Evolutionary conservation across 495 filamentous ascomycete genomes (phyloP).

Genomic region (Podospora didyma): DNA sequence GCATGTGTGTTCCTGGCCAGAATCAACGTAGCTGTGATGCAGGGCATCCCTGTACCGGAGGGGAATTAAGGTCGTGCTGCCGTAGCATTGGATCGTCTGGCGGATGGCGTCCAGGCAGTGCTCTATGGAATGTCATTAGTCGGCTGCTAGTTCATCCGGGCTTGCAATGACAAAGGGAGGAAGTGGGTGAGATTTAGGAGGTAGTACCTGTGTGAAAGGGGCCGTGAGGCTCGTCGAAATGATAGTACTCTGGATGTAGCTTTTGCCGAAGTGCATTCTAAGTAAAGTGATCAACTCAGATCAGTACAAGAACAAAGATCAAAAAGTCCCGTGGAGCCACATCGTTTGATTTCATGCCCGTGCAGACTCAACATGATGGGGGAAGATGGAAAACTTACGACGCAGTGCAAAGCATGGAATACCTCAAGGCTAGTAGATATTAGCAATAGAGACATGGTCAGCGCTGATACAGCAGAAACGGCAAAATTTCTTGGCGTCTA

Average conservation of each 20-base stretch:
- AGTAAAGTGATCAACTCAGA: no score
- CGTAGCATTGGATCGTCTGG: conserved; percentile 17
- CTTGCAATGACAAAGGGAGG: not conserved
- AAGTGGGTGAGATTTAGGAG: not conserved
- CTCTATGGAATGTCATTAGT: conserved; percentile 2
- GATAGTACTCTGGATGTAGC: conserved; percentile 5
- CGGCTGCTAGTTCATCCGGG: not conserved
- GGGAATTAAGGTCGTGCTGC: conserved; percentile 18
- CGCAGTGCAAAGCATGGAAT: not conserved
- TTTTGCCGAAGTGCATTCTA: conserved; percentile 1
- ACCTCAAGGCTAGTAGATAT: not conserved
- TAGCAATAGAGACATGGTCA: not conserved
- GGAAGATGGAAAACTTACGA: not conserved
- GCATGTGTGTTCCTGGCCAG: conserved; percentile 15
- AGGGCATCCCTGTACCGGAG: conserved; percentile 6
- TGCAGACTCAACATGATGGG: not conserved
- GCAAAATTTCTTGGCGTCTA: no score
- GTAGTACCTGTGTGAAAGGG: not conserved
- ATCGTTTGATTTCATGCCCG: no score
- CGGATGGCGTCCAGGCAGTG: conserved; percentile 20
- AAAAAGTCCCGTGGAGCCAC: no score
- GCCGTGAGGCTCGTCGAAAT: not conserved
- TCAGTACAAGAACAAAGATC: no score
- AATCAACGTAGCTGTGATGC: conserved; percentile 13
- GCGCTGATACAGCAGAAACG: not conserved